phyloP scores from a whole-genome alignment of 352 stramenopile species.

The Globisporangium nunn region DNA sequence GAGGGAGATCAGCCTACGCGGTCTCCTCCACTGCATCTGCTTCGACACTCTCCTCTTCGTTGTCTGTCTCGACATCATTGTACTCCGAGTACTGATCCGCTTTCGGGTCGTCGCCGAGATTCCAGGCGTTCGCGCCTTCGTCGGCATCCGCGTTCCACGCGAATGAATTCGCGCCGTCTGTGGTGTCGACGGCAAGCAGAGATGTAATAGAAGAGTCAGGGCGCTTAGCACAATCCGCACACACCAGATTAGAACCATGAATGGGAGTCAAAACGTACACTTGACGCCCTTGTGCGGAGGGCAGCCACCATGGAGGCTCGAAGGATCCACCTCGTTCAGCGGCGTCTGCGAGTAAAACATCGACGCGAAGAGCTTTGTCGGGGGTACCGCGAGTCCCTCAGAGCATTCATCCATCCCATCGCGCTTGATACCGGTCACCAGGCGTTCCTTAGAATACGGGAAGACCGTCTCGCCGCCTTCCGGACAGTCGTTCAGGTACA shows the following conservation, averaged over 20 bases:
- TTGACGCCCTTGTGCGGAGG: constrained; percentile 50
- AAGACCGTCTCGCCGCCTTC: constrained; percentile 94
- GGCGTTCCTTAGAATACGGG: constrained; percentile 57
- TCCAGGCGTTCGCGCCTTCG: constrained; percentile 25
- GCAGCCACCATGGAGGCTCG: constrained; percentile 60
- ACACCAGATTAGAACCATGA: no score
- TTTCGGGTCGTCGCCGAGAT: not conserved
- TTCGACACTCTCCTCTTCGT: not conserved
- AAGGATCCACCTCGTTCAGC: constrained; percentile 40
- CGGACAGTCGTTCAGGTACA: constrained; percentile 92
- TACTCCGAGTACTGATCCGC: not conserved
- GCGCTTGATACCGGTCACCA: constrained; percentile 51
- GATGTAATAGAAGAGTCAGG: constrained; percentile 7
- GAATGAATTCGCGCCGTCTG: constrained; percentile 63
- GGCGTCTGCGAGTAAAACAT: constrained; percentile 75
- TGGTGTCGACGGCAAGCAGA: constrained; percentile 1
- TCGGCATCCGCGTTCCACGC: constrained; percentile 64
- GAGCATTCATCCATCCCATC: constrained; percentile 62
- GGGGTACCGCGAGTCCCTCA: constrained; percentile 51
- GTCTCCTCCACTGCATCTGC: not conserved
- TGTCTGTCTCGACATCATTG: not conserved
- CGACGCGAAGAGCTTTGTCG: constrained; percentile 55
- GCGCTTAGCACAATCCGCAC: no score
- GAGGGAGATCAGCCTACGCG: no score
- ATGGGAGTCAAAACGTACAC: constrained; percentile 29